phyloP scores from a whole-genome alignment of 345 rosid species.

The Microthlaspi erraticum region DNA sequence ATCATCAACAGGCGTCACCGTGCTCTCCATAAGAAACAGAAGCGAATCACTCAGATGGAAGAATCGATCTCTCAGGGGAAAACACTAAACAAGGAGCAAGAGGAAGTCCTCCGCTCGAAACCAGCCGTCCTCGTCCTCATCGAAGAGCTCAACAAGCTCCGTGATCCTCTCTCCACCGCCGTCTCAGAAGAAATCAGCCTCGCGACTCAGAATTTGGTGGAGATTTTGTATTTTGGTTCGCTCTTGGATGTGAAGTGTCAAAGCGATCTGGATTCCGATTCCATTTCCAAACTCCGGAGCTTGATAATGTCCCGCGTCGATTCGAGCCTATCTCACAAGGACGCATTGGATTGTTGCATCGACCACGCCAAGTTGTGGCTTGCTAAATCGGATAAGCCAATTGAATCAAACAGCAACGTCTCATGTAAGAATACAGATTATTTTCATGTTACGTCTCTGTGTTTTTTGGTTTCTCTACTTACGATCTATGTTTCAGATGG shows the following conservation, averaged over 20 bases:
- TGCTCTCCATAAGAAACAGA: constrained; percentile 81
- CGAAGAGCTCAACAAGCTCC: constrained; percentile 92
- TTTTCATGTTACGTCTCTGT: not conserved
- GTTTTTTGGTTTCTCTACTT: not conserved
- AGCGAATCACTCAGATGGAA: constrained; percentile 85
- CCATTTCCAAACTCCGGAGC: constrained; percentile 65
- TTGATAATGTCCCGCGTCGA: constrained; percentile 74
- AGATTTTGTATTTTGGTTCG: constrained; percentile 78
- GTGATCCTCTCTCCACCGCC: constrained; percentile 66
- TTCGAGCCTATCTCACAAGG: constrained; percentile 77
- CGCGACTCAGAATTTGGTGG: constrained; percentile 68
- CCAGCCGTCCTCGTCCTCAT: constrained; percentile 63
- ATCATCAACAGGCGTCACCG: constrained; percentile 92
- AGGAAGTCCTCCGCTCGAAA: constrained; percentile 85
- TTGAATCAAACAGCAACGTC: constrained; percentile 56
- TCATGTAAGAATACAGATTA: constrained; percentile 59
- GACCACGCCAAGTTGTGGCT: constrained; percentile 85
- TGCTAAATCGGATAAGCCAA: constrained; percentile 61
- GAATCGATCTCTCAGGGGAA: constrained; percentile 81
- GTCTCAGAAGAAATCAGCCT: constrained; percentile 73
- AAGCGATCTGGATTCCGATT: constrained; percentile 83
- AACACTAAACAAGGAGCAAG: constrained; percentile 79
- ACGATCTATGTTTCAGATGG: constrained; percentile 57
- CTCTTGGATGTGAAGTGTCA: constrained; percentile 84
- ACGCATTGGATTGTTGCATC: constrained; percentile 72